Base-by-base conservation (phyloP, 2,329 filamentous ascomycete genomes). In the Basipetospora chlamydospora region DNA sequence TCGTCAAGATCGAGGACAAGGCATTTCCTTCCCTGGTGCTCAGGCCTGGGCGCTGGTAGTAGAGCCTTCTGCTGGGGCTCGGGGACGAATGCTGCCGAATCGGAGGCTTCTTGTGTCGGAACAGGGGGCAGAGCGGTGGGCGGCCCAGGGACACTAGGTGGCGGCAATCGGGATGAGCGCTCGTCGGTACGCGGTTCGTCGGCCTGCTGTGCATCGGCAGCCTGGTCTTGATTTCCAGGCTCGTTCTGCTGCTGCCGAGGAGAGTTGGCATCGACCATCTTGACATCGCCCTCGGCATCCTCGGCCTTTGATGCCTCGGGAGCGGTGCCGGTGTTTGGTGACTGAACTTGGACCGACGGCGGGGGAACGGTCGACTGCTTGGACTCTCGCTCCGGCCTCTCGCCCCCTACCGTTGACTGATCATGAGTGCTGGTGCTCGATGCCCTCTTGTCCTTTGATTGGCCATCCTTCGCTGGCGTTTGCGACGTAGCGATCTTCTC, bases 1-100 rank as follows among this genome's bases (percentile, higher is more conserved):
- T 98, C 90, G 47, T 98, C 90, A 42, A 98, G 64, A 62, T 98
- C 90, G 31, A 98, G 69, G 13, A 98, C 88, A 28, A 98, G 64
- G 49, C 90, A 98, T 58, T 98, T 98, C 52, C 83, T 79, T 20
- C 86, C 85, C 56, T 80, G 77, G 49, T 90, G 75, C 47, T 83
- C 78, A 18, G 84, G 78, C 28, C 77, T 67, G 45, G 88, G 72
- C 1, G 87, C 78, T n/a, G 86, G 86, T 38, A 98, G 63, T 25
- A 98, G 66, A 60, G 72, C 84, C 49, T 78, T 77, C 45, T 73
- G 73, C 60, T 49, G 69, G 56, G 31, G 49, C 40, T 57, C 60
- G 10, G 58, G 59, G 12, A 54, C 35, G 15, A 37, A 23, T 8
- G 25, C 35, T 10, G 28, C 28, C 6, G 35, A 3, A 53, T 46